phyloP scores from a whole-genome alignment of 352 stramenopile species.

The Pythium volutum region DNA sequence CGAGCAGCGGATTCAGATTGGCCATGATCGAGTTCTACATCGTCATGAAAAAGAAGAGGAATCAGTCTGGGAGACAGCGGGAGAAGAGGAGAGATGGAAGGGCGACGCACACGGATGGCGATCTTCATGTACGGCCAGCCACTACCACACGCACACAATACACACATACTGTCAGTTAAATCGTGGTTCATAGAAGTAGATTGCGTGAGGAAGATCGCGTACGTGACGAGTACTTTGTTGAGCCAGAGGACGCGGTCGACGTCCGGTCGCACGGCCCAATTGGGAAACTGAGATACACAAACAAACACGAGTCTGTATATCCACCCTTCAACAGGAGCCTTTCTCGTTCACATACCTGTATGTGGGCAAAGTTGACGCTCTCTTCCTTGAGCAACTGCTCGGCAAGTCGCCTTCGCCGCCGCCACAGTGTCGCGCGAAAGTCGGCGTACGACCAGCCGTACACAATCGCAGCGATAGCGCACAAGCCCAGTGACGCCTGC shows the following conservation, averaged over 20 bases:
- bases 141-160: constrained; percentile 23
- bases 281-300: constrained; percentile 33
- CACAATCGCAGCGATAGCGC: constrained; percentile 30
- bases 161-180: background rate
- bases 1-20: constrained; percentile 60
- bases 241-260: constrained; percentile 77
- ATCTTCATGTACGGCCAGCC: constrained; percentile 76
- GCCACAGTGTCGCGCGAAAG: constrained; percentile 39
- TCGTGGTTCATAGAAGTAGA: too few species aligned
- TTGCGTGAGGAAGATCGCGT: too few species aligned
- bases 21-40: constrained; percentile 64
- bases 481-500: constrained; percentile 46
- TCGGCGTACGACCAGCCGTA: constrained; percentile 61
- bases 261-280: constrained; percentile 57
- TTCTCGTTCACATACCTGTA: constrained; percentile 32
- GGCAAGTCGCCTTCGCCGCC: constrained; percentile 20
- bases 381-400: constrained; percentile 28
- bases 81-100: background rate
- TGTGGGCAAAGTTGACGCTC: constrained; percentile 29
- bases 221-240: constrained; percentile 60
- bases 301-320: background rate
- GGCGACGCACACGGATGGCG: constrained; percentile 49
- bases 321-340: background rate
- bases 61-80: background rate
- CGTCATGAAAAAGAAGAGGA: background rate